Conservation (phyloP, 306 rosid genomes). For the Luffa aegyptiaca region DNA sequence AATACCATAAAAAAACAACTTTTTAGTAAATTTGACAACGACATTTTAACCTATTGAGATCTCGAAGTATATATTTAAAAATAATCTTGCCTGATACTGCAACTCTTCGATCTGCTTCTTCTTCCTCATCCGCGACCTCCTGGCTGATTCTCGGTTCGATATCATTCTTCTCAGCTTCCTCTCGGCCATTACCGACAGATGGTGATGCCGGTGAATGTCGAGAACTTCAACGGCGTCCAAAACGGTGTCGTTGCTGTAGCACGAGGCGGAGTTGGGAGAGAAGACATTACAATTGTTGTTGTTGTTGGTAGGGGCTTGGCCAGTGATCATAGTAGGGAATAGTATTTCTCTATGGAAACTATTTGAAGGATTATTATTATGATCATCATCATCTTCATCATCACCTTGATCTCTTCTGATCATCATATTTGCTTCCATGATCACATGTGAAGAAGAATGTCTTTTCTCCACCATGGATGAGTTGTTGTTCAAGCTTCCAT, state of each 20-base stretch:
- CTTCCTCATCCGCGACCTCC: slow-evolving; percentile 30
- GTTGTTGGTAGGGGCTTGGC: slow-evolving; percentile 4
- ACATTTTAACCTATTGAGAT: neutral
- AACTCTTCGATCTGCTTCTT: slow-evolving; percentile 36
- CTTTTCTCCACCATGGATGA: neutral
- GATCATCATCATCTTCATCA: neutral
- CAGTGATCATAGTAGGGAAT: neutral
- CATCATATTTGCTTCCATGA: neutral
- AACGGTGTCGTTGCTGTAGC: slow-evolving; percentile 12
- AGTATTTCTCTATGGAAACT: neutral
- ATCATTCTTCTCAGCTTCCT: slow-evolving; percentile 27
- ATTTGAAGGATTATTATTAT: neutral
- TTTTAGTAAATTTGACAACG: neutral
- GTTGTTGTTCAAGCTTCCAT: neutral
- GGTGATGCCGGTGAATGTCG: neutral
- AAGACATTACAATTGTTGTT: neutral
- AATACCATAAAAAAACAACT: no score
- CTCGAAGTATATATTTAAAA: neutral
- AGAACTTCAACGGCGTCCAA: neutral
- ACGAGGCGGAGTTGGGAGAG: slow-evolving; percentile 17
- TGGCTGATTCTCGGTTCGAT: slow-evolving; percentile 33
- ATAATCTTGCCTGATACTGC: slow-evolving; percentile 8
- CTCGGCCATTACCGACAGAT: slow-evolving; percentile 6
- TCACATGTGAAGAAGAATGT: neutral
- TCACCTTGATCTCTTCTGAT: neutral